Base-by-base conservation (phyloP, 2,329 filamentous ascomycete species). In the Sporothrix mexicana region DNA sequence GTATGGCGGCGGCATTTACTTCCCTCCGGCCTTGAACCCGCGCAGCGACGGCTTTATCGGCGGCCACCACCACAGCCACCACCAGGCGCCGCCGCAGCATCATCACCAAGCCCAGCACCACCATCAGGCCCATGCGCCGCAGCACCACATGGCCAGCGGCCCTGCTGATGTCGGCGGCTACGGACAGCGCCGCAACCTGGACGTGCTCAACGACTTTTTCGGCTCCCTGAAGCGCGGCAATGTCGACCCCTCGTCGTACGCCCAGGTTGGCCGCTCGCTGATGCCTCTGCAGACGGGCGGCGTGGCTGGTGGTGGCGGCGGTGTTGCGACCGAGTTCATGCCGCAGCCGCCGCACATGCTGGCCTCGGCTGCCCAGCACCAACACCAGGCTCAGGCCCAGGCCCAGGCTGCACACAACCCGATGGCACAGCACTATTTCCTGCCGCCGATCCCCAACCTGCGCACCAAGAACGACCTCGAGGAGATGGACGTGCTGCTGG, bases 171-270 rank as follows among this genome's bases (percentile, higher is more conserved):
- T 43, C 30, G 30, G 80, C 47, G 84, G 92, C 78, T 93, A 95
- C 79, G 88, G 90, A 77, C 90, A 93, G 79, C 96, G 95, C 84
- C 93, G 94, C 75, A 90, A 90, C n/a, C 93, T 92, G 77, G 94
- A 98, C 79, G 92, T 93, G 73, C 85, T 98, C 74, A 95, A 97
- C 79, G 94, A 97, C 80, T 97, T 98, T 84, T 97, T 98, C 77
- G 93, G 93, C 77, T 94, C 93, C 80, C 91, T 94, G 77, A 98
- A 98, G 74, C 93, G 95, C 78, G 92, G 94, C 79, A 91, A 94
- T 78, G 92, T 98, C 77, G 94, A 98, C 80, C 93, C 95, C 2
- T 88, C 88, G 71, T 96, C 92, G n/a, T 98, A 98, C 82, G 88
- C 92, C 73, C 93, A 97, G 79, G 94, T 99, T 76, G 94, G 94